These are phyloP conservation scores for Rhododendron molle DNA, from an alignment of 148 eudicot genomes.

Conservation along the genomic window DNA sequence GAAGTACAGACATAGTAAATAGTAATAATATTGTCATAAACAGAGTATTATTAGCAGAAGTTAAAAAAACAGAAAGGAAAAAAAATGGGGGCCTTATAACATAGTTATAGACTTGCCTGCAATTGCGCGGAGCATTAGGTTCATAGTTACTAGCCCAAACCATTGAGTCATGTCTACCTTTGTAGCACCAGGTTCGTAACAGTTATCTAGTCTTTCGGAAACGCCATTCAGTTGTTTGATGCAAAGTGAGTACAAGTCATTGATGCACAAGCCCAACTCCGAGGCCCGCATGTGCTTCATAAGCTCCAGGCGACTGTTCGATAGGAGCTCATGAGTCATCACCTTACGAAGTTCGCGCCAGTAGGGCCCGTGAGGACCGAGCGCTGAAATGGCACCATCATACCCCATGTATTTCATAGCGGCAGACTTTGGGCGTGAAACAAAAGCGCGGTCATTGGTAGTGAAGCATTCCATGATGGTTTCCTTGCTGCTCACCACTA, in stretches of 20 bases:
- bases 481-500: conserved; percentile 7
- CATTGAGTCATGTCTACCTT: background rate
- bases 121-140: background rate
- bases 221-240: background rate
- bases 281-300: background rate
- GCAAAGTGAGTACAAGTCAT: background rate
- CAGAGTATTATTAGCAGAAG: too few relatives aligned
- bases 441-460: background rate
- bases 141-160: background rate
- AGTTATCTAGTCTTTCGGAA: background rate
- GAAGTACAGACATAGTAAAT: too few relatives aligned
- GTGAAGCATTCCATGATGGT: background rate
- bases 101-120: background rate
- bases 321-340: background rate
- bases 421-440: background rate
- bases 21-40: background rate
- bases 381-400: background rate
- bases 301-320: background rate
- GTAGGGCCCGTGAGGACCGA: background rate
- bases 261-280: background rate
- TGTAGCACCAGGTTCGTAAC: background rate
- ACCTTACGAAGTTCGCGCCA: background rate
- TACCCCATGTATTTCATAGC: background rate
- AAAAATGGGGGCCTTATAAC: background rate
- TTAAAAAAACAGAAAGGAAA: too few relatives aligned